A percentile compares a stretch with the other conserved stretches of the same genome.
Conservation (phyloP, 2,329 filamentous ascomycete species). For the Fusarium agapanthi region DNA sequence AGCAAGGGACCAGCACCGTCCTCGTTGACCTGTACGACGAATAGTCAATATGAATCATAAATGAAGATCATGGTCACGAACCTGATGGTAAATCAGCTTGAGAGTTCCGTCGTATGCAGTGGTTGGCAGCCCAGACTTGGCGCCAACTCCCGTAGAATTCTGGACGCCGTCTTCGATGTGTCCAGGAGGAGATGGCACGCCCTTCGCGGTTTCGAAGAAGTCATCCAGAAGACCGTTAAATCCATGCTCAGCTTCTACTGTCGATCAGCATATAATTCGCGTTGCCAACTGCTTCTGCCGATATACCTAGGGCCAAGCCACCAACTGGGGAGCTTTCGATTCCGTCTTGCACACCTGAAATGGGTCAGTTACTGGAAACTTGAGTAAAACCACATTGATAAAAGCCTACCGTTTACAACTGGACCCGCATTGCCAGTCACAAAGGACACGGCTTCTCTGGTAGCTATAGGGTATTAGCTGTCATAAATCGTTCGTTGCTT, state of each 20-base stretch:
- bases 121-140: not conserved
- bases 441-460: not conserved
- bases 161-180: not conserved
- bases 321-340: conserved; percentile 1
- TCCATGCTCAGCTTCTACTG: not conserved
- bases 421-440: conserved; percentile 2
- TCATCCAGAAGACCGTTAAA: not conserved
- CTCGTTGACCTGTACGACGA: not conserved
- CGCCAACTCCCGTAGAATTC: not conserved
- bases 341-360: not conserved
- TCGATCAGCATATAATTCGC: not conserved
- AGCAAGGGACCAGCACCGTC: conserved; percentile 1
- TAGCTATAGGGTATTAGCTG: not conserved
- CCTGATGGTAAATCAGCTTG: conserved; percentile 11
- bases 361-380: not conserved
- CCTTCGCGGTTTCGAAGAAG: conserved; percentile 2
- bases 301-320: not conserved
- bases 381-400: not conserved
- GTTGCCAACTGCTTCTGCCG: rapidly evolving
- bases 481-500: not conserved
- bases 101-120: not conserved
- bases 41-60: not conserved
- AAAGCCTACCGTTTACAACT: not conserved
- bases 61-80: not conserved
- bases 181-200: conserved; percentile 5